Conservation (phyloP, 2,329 filamentous ascomycete genomes). For the Aspergillus clavatus region DNA sequence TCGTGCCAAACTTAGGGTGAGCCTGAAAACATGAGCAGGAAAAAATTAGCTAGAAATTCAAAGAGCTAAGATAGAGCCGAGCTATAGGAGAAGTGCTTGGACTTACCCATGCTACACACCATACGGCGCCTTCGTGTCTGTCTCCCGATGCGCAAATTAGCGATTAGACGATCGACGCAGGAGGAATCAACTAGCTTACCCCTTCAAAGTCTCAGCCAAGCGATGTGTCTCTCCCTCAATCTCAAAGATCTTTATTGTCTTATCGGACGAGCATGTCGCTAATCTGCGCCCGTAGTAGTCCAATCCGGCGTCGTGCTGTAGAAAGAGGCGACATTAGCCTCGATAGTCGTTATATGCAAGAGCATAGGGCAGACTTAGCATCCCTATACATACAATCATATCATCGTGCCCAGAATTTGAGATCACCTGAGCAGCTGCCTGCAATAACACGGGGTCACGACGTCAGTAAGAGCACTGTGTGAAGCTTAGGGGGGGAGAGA, state of each 20-base stretch:
- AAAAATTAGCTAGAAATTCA: not conserved
- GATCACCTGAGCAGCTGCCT: constrained; percentile 67
- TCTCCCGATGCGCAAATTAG: constrained; percentile 10
- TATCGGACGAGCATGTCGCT: constrained; percentile 95
- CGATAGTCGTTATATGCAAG: not conserved
- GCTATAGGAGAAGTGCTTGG: not conserved
- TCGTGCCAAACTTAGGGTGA: constrained; percentile 97
- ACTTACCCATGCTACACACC: constrained; percentile 85
- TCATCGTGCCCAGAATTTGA: constrained; percentile 91
- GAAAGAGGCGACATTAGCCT: constrained; percentile 1
- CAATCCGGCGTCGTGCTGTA: constrained; percentile 89
- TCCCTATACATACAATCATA: constrained; percentile 79
- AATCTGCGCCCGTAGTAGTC: constrained; percentile 97
- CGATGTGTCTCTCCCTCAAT: constrained; percentile 89
- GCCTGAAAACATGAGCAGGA: constrained; percentile 45
- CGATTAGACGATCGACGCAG: not conserved
- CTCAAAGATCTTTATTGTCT: constrained; percentile 99
- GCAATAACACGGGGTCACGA: constrained; percentile 6
- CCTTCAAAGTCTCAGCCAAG: constrained; percentile 87
- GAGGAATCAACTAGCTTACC: constrained; percentile 50
- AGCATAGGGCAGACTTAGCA: not conserved
- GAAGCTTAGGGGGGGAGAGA: not conserved
- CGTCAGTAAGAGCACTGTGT: constrained; percentile 9
- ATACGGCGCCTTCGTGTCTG: constrained; percentile 94
- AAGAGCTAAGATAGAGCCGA: not conserved